These are phyloP conservation scores for Tetrahymena elliotti DNA, from an alignment of 73 alveolate genomes.

Conservation along the genomic window DNA sequence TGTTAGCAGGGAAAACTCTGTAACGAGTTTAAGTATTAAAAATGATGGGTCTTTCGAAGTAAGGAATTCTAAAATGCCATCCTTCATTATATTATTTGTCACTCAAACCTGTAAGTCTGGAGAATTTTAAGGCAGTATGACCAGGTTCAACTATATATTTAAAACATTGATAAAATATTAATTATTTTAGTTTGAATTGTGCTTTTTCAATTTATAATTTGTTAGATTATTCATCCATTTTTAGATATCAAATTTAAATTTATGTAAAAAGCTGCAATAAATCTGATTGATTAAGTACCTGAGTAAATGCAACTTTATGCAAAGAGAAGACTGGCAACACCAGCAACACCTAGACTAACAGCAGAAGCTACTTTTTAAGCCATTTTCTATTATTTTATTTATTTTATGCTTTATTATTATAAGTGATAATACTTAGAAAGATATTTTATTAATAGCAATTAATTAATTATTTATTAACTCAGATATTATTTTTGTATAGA, in stretches of 20 bases:
- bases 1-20: conserved; percentile 58
- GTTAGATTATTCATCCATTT: too few species aligned
- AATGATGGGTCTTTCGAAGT: conserved; percentile 91
- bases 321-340: background rate
- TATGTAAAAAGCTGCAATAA: background rate
- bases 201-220: too few species aligned
- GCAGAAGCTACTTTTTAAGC: background rate
- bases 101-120: conserved; percentile 55
- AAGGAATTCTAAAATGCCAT: conserved; percentile 85
- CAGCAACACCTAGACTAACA: background rate
- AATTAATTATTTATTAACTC: background rate
- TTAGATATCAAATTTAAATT: too few species aligned
- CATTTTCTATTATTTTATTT: background rate
- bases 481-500: background rate
- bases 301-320: background rate
- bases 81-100: conserved; percentile 66
- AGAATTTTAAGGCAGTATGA: conserved; percentile 66
- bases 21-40: conserved; percentile 86
- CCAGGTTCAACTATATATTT: conserved; percentile 64
- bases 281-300: background rate
- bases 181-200: too few species aligned
- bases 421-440: background rate
- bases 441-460: background rate
- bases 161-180: background rate
- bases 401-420: background rate